Evolutionary conservation across 2,329 filamentous ascomycete genomes (phyloP).

Genomic region (Arthroderma sp.): DNA sequence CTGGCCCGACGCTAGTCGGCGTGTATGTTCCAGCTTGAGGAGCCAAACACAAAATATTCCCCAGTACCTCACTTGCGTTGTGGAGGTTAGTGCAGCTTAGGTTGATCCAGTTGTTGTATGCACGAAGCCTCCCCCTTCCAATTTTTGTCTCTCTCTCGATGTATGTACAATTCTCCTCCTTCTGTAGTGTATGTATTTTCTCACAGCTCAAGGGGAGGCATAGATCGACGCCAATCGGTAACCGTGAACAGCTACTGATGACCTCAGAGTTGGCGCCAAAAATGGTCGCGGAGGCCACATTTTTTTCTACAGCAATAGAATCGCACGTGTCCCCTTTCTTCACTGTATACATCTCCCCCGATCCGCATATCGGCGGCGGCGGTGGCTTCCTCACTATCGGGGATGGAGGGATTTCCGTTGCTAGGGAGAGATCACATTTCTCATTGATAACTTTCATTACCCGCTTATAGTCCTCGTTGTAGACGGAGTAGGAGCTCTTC

Average conservation of each 20-base stretch:
- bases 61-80: constrained; percentile 1
- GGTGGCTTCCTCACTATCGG: not conserved
- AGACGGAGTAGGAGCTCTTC: constrained; percentile 11
- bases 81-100: constrained; percentile 10
- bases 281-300: not conserved
- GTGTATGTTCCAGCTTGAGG: constrained; percentile 7
- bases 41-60: constrained; percentile 9
- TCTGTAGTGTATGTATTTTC: not conserved
- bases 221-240: not conserved
- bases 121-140: constrained; percentile 1
- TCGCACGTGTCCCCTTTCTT: not conserved
- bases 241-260: not conserved
- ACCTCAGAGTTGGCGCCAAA: not conserved
- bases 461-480: constrained; percentile 10
- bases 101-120: constrained; percentile 11
- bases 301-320: constrained; percentile 1
- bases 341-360: not conserved
- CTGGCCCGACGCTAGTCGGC: not conserved
- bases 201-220: not conserved
- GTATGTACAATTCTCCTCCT: not conserved
- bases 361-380: not conserved
- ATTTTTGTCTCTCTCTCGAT: not conserved
- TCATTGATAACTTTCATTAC: constrained; percentile 2
- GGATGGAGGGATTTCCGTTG: not conserved
- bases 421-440: constrained; percentile 1